Evolutionary conservation across 1,139 yeast species (phyloP).

Genomic region (Suhomyces bolitotheri): DNA sequence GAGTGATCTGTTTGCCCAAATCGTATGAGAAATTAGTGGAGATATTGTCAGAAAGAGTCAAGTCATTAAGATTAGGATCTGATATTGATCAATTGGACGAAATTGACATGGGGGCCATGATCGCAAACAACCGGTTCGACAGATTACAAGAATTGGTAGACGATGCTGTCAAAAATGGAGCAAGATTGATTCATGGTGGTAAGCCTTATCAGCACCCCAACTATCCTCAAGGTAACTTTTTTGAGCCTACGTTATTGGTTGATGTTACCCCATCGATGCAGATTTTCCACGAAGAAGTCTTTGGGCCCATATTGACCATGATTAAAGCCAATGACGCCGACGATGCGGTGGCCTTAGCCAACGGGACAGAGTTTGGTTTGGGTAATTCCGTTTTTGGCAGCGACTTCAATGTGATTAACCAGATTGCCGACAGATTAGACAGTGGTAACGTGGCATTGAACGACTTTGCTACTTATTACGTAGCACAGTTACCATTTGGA

Average conservation of each 20-base stretch:
- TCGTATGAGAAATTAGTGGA: slow-evolving; percentile 63
- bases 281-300: slow-evolving; percentile 86
- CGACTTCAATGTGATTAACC: slow-evolving; percentile 55
- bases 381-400: slow-evolving; percentile 89
- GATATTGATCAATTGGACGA: slow-evolving; percentile 87
- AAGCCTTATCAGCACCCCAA: slow-evolving; percentile 46
- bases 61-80: slow-evolving; percentile 73
- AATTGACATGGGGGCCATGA: slow-evolving; percentile 95
- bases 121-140: slow-evolving; percentile 71
- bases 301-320: slow-evolving; percentile 68
- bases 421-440: slow-evolving; percentile 61
- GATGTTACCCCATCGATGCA: slow-evolving; percentile 79
- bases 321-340: slow-evolving; percentile 66
- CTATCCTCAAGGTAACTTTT: slow-evolving; percentile 66
- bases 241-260: slow-evolving; percentile 80
- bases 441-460: slow-evolving; percentile 95
- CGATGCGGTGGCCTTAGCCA: slow-evolving; percentile 77
- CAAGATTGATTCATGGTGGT: slow-evolving; percentile 78
- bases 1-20: slow-evolving; percentile 75
- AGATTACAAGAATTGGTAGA: slow-evolving; percentile 62
- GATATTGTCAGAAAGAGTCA: slow-evolving; percentile 58
- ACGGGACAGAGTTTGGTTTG: slow-evolving; percentile 84
- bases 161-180: slow-evolving; percentile 82
- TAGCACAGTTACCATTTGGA: slow-evolving; percentile 82
- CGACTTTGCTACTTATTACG: slow-evolving; percentile 94